Evolutionary conservation across 1,139 yeast species (phyloP), one percentile per base, ranked within the genome.

Genomic region (Hansenula sp.): DNA sequence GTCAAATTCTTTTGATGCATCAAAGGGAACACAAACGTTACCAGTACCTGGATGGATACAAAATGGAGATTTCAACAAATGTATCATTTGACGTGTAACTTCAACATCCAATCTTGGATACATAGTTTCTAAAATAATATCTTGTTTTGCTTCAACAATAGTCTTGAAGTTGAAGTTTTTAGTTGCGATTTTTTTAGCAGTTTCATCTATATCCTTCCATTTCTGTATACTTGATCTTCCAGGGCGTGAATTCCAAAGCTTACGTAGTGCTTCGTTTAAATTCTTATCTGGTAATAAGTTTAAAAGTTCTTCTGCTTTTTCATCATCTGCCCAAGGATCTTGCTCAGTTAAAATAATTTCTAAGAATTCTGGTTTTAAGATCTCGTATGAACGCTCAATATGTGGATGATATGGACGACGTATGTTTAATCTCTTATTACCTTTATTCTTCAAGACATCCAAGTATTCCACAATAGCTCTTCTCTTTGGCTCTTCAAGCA

Each of bases 41-140:
- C 97, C 97, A 0, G 99, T 94, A 7, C 89, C 82, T 1, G 99
- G 99, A 60, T 92, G 99, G 37, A 92, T 82, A 68, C 97, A 92
- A 61, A 94, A 92, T n/a, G 99, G 99, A 1, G 97, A 85, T 59
- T 92, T 92, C 55, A 92, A 75, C 66, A 92, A 81, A 68, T 92
- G 99, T 62, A 82, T 87, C 52, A 90, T 71, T 60, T 86, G 95
- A 51, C 83, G 76, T 10, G 98, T 85, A 32, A 92, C 99, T 61
- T 90, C 95, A 40, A 85, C 79, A 75, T 92, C 99, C 48, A 92
- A 69, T 52, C 96, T 75, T 24, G 99, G 98, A 60, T 90, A 92
- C 68, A 89, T 65, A 48, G 85, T 82, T 46, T 79, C 83, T 31
- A 92, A 64, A 31, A 94, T 81, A 43, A 90, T 71, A 51, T 90